Evolutionary conservation across 2,329 filamentous ascomycete genomes (phyloP).

Genomic region (Drechslerella coelobrocha): DNA sequence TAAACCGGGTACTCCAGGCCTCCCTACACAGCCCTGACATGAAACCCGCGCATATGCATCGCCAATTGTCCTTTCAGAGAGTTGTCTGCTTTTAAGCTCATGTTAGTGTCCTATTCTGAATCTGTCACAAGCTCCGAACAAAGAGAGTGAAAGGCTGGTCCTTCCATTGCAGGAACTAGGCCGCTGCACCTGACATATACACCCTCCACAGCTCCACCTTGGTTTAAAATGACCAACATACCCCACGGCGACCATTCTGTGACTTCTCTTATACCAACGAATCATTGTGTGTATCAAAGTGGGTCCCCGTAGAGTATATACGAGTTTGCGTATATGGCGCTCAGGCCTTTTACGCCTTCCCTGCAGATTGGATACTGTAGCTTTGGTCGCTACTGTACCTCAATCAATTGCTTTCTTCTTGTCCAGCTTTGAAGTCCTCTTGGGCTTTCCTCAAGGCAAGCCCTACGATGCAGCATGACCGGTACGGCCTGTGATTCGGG

Average conservation of each 20-base stretch:
- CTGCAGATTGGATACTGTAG: not conserved
- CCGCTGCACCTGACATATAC: constrained; percentile 15
- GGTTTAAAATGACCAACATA: constrained; percentile 9
- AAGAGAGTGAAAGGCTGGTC: not conserved
- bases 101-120: not conserved
- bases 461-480: not conserved
- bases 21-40: constrained; percentile 1
- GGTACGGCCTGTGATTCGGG: constrained; percentile 13
- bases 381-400: not conserved
- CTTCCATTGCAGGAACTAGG: not conserved
- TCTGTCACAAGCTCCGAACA: constrained; percentile 2
- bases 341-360: not conserved
- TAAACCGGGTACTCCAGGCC: constrained; percentile 11
- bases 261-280: not conserved
- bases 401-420: not conserved
- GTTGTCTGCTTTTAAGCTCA: not conserved
- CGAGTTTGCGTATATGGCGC: constrained; percentile 18
- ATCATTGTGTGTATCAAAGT: not conserved
- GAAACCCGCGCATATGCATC: constrained; percentile 21
- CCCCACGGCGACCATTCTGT: constrained; percentile 31
- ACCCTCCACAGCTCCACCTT: constrained; percentile 1
- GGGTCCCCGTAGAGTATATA: constrained; percentile 43
- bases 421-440: too few species aligned
- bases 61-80: constrained; percentile 3
- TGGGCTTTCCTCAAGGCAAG: not conserved